Evolutionary conservation across 139 green algal genomes (phyloP).

Genomic region (Chlamydomonas asymmetrica): DNA sequence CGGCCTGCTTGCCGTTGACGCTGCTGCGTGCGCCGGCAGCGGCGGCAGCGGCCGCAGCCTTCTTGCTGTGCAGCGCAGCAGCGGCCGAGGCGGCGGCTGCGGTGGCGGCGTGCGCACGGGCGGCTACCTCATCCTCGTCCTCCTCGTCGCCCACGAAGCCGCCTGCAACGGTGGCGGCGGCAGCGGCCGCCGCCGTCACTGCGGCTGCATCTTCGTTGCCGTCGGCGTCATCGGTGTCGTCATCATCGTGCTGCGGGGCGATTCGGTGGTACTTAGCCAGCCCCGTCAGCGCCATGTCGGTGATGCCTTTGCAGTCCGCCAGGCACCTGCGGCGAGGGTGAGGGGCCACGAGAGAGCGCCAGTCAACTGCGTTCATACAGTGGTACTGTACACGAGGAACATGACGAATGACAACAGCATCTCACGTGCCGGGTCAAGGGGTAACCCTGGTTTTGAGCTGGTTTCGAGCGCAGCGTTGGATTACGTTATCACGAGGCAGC

Average conservation of each 20-base stretch:
- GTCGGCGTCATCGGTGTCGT: not conserved
- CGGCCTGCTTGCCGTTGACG: no score
- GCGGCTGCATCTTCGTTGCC: not conserved
- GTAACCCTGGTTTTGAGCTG: no score
- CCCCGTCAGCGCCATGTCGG: slow-evolving; percentile 30
- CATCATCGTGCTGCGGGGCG: not conserved
- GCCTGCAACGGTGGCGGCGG: not conserved
- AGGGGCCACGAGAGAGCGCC: no score
- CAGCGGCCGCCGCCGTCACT: not conserved
- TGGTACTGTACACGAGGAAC: no score
- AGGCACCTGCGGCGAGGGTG: no score
- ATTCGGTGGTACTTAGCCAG: slow-evolving; percentile 37
- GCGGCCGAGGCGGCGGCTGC: not conserved
- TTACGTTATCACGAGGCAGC: no score
- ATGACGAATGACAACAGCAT: no score
- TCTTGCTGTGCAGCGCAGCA: no score
- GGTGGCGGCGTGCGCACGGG: not conserved
- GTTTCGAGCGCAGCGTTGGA: no score
- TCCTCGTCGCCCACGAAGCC: not conserved
- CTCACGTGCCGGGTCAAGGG: not conserved
- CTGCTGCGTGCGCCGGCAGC: not conserved
- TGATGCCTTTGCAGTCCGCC: slow-evolving; percentile 41
- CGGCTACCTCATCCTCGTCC: not conserved
- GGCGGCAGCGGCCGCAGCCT: not conserved
- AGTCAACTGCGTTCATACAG: no score